Evolutionary conservation across 2,329 filamentous ascomycete species (phyloP).

Genomic region (Clonostachys byssicola): DNA sequence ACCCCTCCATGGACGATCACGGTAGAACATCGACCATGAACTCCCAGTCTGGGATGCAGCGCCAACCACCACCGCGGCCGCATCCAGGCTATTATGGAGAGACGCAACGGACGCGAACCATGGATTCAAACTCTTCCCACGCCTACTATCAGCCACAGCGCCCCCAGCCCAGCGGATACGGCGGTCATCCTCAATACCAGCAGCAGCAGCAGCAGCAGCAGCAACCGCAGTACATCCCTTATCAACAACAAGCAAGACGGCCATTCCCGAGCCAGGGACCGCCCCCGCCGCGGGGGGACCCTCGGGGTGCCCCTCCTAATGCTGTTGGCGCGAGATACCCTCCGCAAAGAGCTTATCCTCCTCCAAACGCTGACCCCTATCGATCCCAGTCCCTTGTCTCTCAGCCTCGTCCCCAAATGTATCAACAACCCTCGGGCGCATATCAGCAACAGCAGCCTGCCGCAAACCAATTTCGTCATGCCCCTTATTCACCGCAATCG

Average conservation of each 20-base stretch:
- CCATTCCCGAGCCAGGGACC: slow-evolving; percentile 25
- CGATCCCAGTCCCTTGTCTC: slow-evolving; percentile 91
- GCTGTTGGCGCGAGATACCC: slow-evolving; percentile 31
- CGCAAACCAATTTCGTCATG: slow-evolving; percentile 73
- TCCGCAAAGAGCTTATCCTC: slow-evolving; percentile 58
- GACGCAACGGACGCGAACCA: slow-evolving; percentile 16
- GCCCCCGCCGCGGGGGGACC: slow-evolving; percentile 64
- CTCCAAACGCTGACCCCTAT: slow-evolving; percentile 75
- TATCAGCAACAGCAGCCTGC: slow-evolving; percentile 61
- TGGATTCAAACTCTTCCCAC: slow-evolving; percentile 26
- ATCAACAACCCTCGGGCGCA: slow-evolving; percentile 57
- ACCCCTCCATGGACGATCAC: slow-evolving; percentile 38
- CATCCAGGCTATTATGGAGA: slow-evolving; percentile 27
- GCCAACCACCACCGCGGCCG: slow-evolving; percentile 57
- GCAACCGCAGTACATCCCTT: slow-evolving; percentile 8
- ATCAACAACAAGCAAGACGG: slow-evolving; percentile 32
- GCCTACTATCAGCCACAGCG: slow-evolving; percentile 52
- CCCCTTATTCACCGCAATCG: slow-evolving; percentile 57
- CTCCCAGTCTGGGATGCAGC: slow-evolving; percentile 50
- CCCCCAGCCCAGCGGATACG: slow-evolving; percentile 24
- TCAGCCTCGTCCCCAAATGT: slow-evolving; percentile 67
- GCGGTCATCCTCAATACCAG: slow-evolving; percentile 34
- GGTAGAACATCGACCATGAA: slow-evolving; percentile 80
- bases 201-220: slow-evolving; percentile 41
- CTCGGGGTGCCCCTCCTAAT: slow-evolving; percentile 45